Evolutionary conservation across 2,329 filamentous ascomycete genomes (phyloP), one percentile per base, ranked within the genome.

Genomic region (Colletotrichum nymphaeae): DNA sequence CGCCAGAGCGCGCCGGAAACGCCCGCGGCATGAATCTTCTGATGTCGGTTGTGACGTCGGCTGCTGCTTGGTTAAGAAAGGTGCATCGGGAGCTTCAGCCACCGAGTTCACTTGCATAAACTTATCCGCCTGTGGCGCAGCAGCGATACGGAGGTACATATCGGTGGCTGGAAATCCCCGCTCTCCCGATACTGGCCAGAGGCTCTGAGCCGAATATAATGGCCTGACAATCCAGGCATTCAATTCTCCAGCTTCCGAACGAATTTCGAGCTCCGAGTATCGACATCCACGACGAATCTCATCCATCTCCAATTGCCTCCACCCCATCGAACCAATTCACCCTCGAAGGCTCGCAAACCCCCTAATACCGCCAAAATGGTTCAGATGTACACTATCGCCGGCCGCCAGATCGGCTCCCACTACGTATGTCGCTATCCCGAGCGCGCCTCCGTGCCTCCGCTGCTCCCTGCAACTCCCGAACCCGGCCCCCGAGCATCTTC

Each of bases 321-420:
- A 76, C 57, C 73, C 76, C 76, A 64, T 76, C 76, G 76, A 72
- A 74, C 75, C 78, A 78, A 75, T 77, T 76, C 78, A 77, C 74
- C 75, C 74, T 76, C 75, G 74, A 66, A 73, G 72, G 75, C 74
- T 68, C 67, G 70, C 71, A 72, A 76, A 68, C 73, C 76, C 77
- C 76, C 76, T 57, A 78, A 71, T 63, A 70, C 79, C 80, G 79
- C 77, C 83, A 86, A 81, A 72, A 88, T 88, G 86, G 85, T 85
- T 77, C 80, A 82, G 76, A 83, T 82, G 78, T 91, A 91, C 85
- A 86, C 81, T 77, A 84, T 91, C 79, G 83, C 89, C 81, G 89
- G 89, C 84, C 86, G 85, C 80, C 86, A 90, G 82, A 82, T 91
- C 81, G 89, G 85, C 84, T 89, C 89, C 75, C 89, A 91, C 85